Percentiles rank a stretch among this genome's conserved stretches.
phyloP scores from a whole-genome alignment of 2,329 filamentous ascomycete genomes.

The Proliferodiscus dingleyae region DNA sequence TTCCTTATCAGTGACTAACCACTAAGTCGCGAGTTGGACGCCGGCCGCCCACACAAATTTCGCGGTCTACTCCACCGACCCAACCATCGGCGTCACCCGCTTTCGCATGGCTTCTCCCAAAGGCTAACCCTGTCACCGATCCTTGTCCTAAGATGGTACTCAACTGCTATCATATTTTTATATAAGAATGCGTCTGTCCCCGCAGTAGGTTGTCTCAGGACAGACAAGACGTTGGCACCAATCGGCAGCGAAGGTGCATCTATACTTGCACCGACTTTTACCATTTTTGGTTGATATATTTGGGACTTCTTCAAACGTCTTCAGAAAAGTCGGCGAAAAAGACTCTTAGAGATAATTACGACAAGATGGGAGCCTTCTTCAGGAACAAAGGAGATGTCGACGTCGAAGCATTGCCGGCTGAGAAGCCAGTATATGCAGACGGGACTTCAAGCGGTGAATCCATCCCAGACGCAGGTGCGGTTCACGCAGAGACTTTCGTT shows the following conservation, averaged over 20 bases:
- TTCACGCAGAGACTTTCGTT: conserved; percentile 54
- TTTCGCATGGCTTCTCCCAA: conserved; percentile 14
- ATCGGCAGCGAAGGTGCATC: neutral
- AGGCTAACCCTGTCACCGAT: conserved; percentile 15
- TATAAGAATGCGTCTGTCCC: conserved; percentile 13
- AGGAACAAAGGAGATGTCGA: conserved; percentile 19
- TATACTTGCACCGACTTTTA: neutral
- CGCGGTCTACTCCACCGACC: conserved; percentile 20
- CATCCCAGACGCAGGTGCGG: conserved; percentile 33
- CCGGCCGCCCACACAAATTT: conserved; percentile 2
- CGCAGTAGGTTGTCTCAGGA: neutral
- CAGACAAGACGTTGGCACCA: conserved; percentile 2
- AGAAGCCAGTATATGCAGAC: conserved; percentile 12
- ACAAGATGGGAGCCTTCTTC: conserved; percentile 9
- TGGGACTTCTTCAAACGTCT: no score
- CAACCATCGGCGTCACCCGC: conserved; percentile 21
- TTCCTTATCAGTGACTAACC: conserved; percentile 20
- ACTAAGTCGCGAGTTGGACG: conserved; percentile 2
- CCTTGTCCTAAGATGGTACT: conserved; percentile 15
- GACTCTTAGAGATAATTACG: no score
- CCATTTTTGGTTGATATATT: neutral
- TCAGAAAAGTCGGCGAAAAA: no score
- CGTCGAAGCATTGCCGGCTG: conserved; percentile 22
- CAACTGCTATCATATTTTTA: conserved; percentile 8
- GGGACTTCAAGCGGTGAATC: conserved; percentile 19